phyloP scores from a whole-genome alignment of 1,139 yeast genomes.

The Saccharomyces pastorianus region DNA sequence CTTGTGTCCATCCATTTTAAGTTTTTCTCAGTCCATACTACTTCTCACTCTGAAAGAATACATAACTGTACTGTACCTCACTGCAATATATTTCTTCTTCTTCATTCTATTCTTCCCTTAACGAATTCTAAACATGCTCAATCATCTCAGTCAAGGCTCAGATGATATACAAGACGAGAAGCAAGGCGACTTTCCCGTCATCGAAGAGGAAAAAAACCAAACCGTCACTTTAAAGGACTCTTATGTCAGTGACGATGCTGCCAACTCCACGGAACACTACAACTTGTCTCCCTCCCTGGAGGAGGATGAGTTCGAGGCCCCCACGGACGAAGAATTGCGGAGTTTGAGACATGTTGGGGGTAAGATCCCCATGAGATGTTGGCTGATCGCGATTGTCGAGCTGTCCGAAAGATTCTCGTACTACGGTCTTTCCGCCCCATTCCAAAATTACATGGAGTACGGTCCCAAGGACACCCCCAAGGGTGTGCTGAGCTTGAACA shows the following conservation, averaged over 20 bases:
- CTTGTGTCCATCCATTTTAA: neutral
- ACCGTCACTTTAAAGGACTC: neutral
- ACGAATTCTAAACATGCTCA: no score
- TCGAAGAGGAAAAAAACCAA: conserved; percentile 1
- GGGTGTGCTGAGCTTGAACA: conserved; percentile 60
- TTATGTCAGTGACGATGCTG: neutral
- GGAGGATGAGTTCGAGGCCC: conserved; percentile 18
- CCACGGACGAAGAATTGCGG: conserved; percentile 26
- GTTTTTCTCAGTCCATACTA: neutral
- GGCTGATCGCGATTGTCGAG: conserved; percentile 72
- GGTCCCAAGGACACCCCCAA: conserved; percentile 37
- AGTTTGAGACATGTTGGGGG: conserved; percentile 26
- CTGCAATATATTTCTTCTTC: no score
- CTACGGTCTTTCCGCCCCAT: conserved; percentile 69
- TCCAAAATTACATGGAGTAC: conserved; percentile 70
- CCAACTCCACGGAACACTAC: neutral
- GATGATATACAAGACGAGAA: neutral
- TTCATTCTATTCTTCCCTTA: no score
- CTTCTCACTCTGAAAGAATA: no score
- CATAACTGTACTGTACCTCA: no score
- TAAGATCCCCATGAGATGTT: conserved; percentile 37
- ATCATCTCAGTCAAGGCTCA: neutral
- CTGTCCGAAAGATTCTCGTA: conserved; percentile 76
- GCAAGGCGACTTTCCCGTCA: neutral
- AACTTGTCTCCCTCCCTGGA: neutral